These are phyloP conservation scores for Pleurotus cornucopiae DNA, from an alignment of 768 basidiomycete genomes.

Conservation along the genomic window DNA sequence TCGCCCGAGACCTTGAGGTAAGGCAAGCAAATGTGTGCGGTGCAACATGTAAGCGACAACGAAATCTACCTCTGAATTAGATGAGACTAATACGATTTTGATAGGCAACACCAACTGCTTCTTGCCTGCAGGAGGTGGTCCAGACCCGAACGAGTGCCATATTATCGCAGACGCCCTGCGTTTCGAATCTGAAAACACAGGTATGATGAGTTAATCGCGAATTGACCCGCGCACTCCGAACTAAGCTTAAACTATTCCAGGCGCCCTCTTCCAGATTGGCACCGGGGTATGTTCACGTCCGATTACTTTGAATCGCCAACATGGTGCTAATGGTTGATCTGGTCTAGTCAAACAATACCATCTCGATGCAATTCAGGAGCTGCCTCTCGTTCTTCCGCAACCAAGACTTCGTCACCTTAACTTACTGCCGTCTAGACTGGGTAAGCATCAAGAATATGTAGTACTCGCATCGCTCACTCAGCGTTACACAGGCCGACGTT, in stretches of 20 bases:
- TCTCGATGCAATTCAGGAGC: conserved; percentile 35
- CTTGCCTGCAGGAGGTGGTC: conserved; percentile 40
- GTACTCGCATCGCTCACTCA: too few species aligned
- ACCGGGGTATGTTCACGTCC: conserved; percentile 20
- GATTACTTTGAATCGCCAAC: background rate
- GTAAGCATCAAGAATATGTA: conserved; percentile 20
- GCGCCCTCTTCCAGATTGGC: conserved; percentile 26
- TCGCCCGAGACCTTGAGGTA: conserved; percentile 13
- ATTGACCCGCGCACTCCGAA: background rate
- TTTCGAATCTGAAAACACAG: conserved; percentile 40
- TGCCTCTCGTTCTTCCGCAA: conserved; percentile 48
- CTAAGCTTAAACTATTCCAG: conserved; percentile 12
- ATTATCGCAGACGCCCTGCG: conserved; percentile 45
- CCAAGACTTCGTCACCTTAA: conserved; percentile 32
- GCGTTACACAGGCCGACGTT: conserved; percentile 26
- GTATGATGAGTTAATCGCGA: conserved; percentile 20
- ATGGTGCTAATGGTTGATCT: background rate
- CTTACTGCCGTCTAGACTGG: conserved; percentile 46
- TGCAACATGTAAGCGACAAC: conserved; percentile 26
- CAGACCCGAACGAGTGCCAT: conserved; percentile 42
- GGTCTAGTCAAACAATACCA: conserved; percentile 28
- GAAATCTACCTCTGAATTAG: too few species aligned
- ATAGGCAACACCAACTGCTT: conserved; percentile 42
- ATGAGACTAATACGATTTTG: background rate
- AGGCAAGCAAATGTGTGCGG: conserved; percentile 40